phyloP scores from a whole-genome alignment of 441 rosid genomes.

The Adansonia madagascariensis region DNA sequence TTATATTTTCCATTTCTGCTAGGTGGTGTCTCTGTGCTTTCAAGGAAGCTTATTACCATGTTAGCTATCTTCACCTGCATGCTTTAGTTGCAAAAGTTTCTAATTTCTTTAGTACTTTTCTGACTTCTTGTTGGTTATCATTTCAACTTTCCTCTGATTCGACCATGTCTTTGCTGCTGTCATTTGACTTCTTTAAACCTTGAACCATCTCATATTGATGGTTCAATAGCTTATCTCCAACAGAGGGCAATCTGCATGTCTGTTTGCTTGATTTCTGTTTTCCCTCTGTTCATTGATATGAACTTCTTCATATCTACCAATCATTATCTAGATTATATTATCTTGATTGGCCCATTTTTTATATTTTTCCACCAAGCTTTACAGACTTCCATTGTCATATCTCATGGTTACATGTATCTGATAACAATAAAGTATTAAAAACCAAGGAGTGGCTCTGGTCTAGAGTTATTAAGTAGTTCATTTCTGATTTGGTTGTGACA shows the following conservation, averaged over 20 bases:
- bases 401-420: not conserved
- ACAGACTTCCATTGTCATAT: not conserved
- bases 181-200: not conserved
- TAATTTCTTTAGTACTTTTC: not conserved
- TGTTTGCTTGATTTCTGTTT: not conserved
- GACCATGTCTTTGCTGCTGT: not conserved
- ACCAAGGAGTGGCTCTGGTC: not conserved
- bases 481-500: slow-evolving; percentile 37
- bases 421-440: not conserved
- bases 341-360: not conserved
- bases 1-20: not conserved
- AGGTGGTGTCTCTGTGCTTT: not conserved
- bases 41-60: not conserved
- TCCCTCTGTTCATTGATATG: not conserved
- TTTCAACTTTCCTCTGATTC: not conserved
- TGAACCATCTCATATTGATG: not conserved
- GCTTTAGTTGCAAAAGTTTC: not conserved
- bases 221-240: not conserved
- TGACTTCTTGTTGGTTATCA: not conserved
- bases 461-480: slow-evolving; percentile 14
- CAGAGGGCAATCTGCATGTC: not conserved
- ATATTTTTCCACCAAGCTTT: not conserved
- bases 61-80: not conserved
- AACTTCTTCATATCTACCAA: not conserved
- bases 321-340: not conserved